Evolutionary conservation across 2,329 filamentous ascomycete genomes (phyloP), one percentile per base, ranked within the genome.

Genomic region (Keithomyces neogunnii): DNA sequence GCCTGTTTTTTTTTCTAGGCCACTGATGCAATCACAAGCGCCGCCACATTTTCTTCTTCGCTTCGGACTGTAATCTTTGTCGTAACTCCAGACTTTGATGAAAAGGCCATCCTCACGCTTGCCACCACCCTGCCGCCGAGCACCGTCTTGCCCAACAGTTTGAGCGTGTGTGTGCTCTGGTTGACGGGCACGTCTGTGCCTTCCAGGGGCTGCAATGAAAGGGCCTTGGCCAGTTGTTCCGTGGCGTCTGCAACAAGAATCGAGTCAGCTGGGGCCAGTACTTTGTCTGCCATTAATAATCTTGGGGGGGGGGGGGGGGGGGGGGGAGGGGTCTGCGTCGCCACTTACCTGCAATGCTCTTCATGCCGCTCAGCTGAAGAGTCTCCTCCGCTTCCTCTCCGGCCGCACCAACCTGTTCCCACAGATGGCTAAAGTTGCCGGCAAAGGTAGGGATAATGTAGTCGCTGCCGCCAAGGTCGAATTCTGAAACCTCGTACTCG

Each of bases 401-500:
- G 31, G 87, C 77, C n/a, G 88, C 87, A 49, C 89, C 89, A 49
- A 92, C 83, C 69, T 95, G 89, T 69, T 95, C 89, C 92, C 92
- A 99, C 46, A 97, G 81, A 63, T 95, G 89, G 65, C 88, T 89
- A 67, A 97, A 99, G 76, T 89, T 95, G 66, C 91, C 88, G 19
- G 91, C 91, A 68, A 95, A 99, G 2, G 89, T 86, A 26, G 93
- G 93, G 46, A 96, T 80, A 55, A 99, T 84, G 69, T 96, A 99
- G 69, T 99, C 93, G 59, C 89, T 90, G 53, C 92, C 93, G 19
- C 83, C 80, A 54, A 99, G 81, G 55, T 96, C 91, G 55, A 97
- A 83, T 65, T 96, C 90, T 55, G 93, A 89, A 54, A 97, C 87
- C 72, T 96, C 89, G 66, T 99, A 99, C 72, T 99, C 93, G 63